Percentiles rank a stretch among this genome's conserved stretches.
Conservation (phyloP, 1,284 basidiomycete species). For the Rhodotorula sp. region DNA sequence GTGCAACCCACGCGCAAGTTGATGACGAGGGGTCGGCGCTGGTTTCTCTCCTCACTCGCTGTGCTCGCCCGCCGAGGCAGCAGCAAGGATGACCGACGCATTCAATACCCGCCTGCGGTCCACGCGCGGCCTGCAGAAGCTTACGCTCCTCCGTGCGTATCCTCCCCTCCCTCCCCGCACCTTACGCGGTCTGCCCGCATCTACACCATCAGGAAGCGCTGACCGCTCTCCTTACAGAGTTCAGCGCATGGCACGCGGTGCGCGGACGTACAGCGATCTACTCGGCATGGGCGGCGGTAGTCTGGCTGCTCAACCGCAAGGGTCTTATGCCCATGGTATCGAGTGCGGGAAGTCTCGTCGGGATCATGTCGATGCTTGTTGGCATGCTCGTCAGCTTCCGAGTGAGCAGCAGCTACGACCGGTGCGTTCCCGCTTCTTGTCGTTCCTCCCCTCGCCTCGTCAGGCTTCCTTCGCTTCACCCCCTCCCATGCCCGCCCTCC, state of each 20-base stretch:
- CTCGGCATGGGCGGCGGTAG: slow-evolving; percentile 22
- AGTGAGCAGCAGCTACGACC: slow-evolving; percentile 22
- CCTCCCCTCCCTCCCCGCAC: neutral
- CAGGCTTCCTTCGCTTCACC: too few species aligned
- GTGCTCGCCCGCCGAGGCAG: neutral
- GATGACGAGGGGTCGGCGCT: too few species aligned
- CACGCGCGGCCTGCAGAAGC: slow-evolving; percentile 14
- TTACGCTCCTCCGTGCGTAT: slow-evolving; percentile 25
- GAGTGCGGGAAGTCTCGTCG: slow-evolving; percentile 11
- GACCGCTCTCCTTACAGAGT: slow-evolving; percentile 10
- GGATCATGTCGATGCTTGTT: slow-evolving; percentile 16
- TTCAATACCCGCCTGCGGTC: slow-evolving; percentile 6
- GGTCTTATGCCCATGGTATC: slow-evolving; percentile 9
- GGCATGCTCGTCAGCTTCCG: slow-evolving; percentile 36
- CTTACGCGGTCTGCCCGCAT: neutral
- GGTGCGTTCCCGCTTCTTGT: too few species aligned
- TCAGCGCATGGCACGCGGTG: slow-evolving; percentile 25
- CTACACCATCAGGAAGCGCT: too few species aligned
- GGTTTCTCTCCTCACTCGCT: neutral
- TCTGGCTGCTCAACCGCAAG: slow-evolving; percentile 9
- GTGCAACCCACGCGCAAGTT: too few species aligned
- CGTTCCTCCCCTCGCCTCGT: neutral
- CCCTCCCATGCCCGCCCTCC: too few species aligned
- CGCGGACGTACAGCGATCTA: neutral
- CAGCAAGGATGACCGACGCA: neutral